Evolutionary conservation across 345 rosid species (phyloP), one percentile per base, ranked within the genome.

Genomic region (Eucalyptus polybractea): DNA sequence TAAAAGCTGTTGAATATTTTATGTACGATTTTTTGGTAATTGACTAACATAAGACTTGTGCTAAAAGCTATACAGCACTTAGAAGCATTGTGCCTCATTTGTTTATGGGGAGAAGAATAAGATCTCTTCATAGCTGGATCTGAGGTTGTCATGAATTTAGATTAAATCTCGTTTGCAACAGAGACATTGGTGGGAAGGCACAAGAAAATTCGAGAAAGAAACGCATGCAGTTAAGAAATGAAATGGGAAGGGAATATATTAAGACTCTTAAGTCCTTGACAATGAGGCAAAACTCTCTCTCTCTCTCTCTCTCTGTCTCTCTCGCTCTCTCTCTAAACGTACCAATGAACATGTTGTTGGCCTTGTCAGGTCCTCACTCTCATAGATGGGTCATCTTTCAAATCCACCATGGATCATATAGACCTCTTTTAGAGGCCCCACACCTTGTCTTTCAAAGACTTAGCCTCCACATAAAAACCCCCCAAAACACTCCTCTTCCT

Each of bases 321-420:
- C 67, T 58, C 67, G 6, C n/a, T 25, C 44, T 69, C 44, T 33
- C 81, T 72, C 81, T 72, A 10, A 72, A 37, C 45, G 25, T 33
- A 9, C 81, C 27, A 19, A 10, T 76, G 88, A 93, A 91, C 92
- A 89, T 90, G 93, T 10, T 19, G 47, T 76, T 93, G 94, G 90
- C 93, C 91, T 90, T 93, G 92, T 93, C 94, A 94, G 92, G 92
- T 92, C 86, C 90, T 92, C 94, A 90, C 93, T 90, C 90, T 91
- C 92, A 91, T 87, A 92, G 87, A 62, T 88, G 90, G 86, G 88
- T 88, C 91, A 90, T 85, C 51, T 89, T 91, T 88, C 91, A 88
- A 19, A 49, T 89, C 89, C 90, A 89, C 94, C 91, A 88, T 92
- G 91, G 88, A 89, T 89, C 93, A 86, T 87, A 90, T 92, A 88